Evolutionary conservation across 2,329 filamentous ascomycete species (phyloP).

Genomic region (Blastomyces gilchristii): DNA sequence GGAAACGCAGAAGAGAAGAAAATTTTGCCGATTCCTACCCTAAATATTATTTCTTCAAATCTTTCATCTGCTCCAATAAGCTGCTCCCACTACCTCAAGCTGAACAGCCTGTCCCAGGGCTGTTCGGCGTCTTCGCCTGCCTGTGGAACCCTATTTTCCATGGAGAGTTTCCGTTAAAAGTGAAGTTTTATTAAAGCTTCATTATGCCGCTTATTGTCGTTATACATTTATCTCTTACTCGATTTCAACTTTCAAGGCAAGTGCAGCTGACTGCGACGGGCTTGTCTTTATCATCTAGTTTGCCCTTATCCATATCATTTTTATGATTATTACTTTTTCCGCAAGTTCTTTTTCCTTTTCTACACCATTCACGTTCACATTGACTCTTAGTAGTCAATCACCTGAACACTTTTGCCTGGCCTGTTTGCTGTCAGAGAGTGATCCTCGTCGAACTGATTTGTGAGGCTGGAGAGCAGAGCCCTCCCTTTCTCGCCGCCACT

Average conservation of each 20-base stretch:
- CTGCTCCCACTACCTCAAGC: neutral
- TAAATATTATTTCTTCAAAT: neutral
- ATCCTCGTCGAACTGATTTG: constrained; percentile 1
- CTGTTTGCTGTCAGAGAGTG: neutral
- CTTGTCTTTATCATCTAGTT: constrained; percentile 4
- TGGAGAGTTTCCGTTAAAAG: constrained; percentile 14
- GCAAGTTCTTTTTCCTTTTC: neutral
- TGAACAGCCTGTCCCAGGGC: constrained; percentile 6
- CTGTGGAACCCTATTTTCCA: constrained; percentile 7
- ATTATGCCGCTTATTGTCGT: constrained; percentile 6
- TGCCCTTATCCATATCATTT: constrained; percentile 2
- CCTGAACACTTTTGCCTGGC: neutral
- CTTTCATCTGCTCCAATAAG: constrained; percentile 4
- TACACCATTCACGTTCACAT: constrained; percentile 4
- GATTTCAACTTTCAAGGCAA: neutral
- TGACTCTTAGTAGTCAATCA: neutral
- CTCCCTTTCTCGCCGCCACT: neutral
- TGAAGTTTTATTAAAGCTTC: constrained; percentile 15
- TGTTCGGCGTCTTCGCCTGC: constrained; percentile 2
- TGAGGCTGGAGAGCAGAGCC: neutral
- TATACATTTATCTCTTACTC: constrained; percentile 12
- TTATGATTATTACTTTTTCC: neutral
- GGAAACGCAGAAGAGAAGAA: constrained; percentile 1
- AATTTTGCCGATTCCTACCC: constrained; percentile 4
- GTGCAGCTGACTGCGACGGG: neutral